Base-by-base conservation (phyloP, 176 grass and related monocot species). In the Bothriochloa decipiens region DNA sequence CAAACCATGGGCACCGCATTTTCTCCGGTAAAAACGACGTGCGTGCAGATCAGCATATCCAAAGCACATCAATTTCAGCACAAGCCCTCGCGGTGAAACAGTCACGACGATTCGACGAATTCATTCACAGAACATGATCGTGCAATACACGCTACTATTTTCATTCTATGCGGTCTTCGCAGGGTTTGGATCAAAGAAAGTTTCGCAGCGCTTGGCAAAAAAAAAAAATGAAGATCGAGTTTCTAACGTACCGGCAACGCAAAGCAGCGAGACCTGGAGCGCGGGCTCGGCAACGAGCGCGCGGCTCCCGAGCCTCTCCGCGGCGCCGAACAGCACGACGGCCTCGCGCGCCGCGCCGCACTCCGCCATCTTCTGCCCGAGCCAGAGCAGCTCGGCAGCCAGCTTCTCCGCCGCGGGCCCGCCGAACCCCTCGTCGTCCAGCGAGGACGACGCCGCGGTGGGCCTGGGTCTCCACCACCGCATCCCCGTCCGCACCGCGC, bases 281-380 rank as follows among this genome's bases (percentile, higher is more conserved):
- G 84, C 77, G 13, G 95, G 88, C 66, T 95, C 85, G 7, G 91
- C 89, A 2, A 84, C 39, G 60, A 98, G 70, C 36, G 92, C 83
- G 33, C 73, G 77, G 35, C 65, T 65, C 12, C 88, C 92, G 45
- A 98, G 92, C 18, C 68, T 63, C 26, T 72, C 52, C 3, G 91
- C 91, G 13, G 45, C 69, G 36, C 92, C 87, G 85, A 94, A 98
- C 77, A 68, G 86, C 55, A 47, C 80, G 18, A 89, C 82, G 1
- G 87, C 92, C 33, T 93, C 95, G 45, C 26, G 17, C 1, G 84
- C 89, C 3, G 68, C 92, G 42, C 87, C 87, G 80, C 75, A 88
- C 80, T 81, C 92, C 29, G 79, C 72, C 90, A 98, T 95, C 90
- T 98, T 98, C 73, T 93, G 84, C 23, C 79, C 87, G 10, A 98